These are phyloP conservation scores for Hemileccinum rubropunctum DNA, from an alignment of 768 basidiomycete species.

Conservation along the genomic window DNA sequence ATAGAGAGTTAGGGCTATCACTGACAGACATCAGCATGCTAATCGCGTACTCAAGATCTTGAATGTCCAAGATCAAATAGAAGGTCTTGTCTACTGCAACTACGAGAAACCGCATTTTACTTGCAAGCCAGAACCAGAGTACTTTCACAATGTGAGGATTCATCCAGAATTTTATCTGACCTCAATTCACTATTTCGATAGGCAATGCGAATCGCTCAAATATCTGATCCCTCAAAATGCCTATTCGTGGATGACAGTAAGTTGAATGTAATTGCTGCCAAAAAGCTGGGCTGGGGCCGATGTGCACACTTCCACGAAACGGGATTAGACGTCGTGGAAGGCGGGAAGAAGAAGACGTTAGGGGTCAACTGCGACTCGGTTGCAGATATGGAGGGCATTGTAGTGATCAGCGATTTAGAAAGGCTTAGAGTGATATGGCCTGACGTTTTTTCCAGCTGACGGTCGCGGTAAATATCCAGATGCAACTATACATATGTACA, in stretches of 20 bases:
- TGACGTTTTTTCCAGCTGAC: conserved; percentile 57
- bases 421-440: conserved; percentile 72
- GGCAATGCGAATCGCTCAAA: conserved; percentile 63
- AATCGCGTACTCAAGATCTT: conserved; percentile 75
- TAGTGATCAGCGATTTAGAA: conserved; percentile 55
- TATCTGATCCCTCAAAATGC: conserved; percentile 66
- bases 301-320: conserved; percentile 76
- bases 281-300: conserved; percentile 63
- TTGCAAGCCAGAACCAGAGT: conserved; percentile 80
- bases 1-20: neutral
- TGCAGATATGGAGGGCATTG: conserved; percentile 43
- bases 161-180: neutral
- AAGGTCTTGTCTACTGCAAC: conserved; percentile 77
- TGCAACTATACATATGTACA: neutral
- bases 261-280: conserved; percentile 66
- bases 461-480: neutral
- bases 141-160: conserved; percentile 53
- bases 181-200: conserved; percentile 23
- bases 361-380: conserved; percentile 36
- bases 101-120: conserved; percentile 63
- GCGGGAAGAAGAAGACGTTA: conserved; percentile 50
- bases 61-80: conserved; percentile 65
- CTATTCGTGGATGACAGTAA: conserved; percentile 80
- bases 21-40: conserved; percentile 58
- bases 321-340: conserved; percentile 62